phyloP scores from a whole-genome alignment of 2,329 filamentous ascomycete genomes.

The Sarocladium strictum region DNA sequence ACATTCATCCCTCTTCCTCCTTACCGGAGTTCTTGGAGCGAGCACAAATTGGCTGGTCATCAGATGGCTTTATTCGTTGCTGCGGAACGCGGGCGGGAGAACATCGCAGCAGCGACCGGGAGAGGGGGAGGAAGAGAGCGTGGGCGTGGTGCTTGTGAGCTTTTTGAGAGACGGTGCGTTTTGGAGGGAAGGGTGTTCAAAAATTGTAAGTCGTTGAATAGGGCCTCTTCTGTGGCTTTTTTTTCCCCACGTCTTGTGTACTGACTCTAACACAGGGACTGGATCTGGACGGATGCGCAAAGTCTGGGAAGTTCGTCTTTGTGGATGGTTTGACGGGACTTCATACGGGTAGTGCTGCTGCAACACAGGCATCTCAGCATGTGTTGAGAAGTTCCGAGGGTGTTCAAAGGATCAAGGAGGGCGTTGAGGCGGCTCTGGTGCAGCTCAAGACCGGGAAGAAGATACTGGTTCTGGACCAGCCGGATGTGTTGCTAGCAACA shows the following conservation, averaged over 20 bases:
- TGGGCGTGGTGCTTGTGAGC: conserved; percentile 68
- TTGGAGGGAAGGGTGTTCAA: conserved; percentile 67
- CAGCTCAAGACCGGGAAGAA: conserved; percentile 28
- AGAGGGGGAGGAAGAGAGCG: conserved; percentile 23
- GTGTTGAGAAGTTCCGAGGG: conserved; percentile 23
- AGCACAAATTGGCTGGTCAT: conserved; percentile 61
- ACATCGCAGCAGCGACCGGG: not conserved
- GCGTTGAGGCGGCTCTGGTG: conserved; percentile 31
- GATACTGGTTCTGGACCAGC: conserved; percentile 61
- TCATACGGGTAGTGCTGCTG: conserved; percentile 27
- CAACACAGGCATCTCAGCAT: not conserved
- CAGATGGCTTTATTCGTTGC: conserved; percentile 46
- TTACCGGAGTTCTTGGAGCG: conserved; percentile 63
- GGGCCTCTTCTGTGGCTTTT: too few species aligned
- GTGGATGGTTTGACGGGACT: conserved; percentile 67
- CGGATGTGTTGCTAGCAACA: conserved; percentile 59
- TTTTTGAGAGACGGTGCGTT: conserved; percentile 75
- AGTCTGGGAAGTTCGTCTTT: conserved; percentile 59
- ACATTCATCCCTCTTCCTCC: conserved; percentile 54
- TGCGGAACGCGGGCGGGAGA: conserved; percentile 19
- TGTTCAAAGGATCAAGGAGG: conserved; percentile 30
- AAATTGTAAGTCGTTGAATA: conserved; percentile 55
- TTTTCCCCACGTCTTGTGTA: too few species aligned
- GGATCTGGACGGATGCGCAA: conserved; percentile 57
- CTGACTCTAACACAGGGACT: conserved; percentile 45